These are phyloP conservation scores for Ilyonectria robusta DNA, from an alignment of 2,329 filamentous ascomycete genomes.

Conservation along the genomic window DNA sequence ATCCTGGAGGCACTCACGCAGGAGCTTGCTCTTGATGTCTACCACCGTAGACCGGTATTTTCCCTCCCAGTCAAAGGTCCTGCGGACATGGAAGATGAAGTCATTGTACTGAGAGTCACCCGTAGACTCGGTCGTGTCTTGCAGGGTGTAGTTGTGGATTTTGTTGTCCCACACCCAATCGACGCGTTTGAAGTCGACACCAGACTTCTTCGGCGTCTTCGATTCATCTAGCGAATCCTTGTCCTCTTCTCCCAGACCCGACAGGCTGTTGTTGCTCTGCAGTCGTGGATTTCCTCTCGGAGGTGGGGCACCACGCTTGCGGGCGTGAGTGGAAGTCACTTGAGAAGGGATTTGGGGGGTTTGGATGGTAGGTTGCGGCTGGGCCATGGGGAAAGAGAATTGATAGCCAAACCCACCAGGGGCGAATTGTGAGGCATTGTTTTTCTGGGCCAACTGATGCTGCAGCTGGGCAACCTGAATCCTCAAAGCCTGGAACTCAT, in stretches of 20 bases:
- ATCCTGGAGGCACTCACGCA: constrained; percentile 74
- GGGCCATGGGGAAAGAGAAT: neutral
- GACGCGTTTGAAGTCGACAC: constrained; percentile 64
- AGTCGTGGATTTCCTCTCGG: constrained; percentile 5
- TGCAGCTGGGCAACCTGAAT: constrained; percentile 47
- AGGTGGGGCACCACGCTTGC: neutral
- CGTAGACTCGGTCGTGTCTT: constrained; percentile 64
- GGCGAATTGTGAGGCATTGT: constrained; percentile 6
- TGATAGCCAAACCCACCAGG: constrained; percentile 14
- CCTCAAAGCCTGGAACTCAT: constrained; percentile 50
- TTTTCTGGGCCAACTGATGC: constrained; percentile 35
- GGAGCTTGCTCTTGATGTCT: constrained; percentile 86
- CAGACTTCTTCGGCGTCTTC: constrained; percentile 34
- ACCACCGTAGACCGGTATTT: constrained; percentile 81
- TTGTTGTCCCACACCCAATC: constrained; percentile 68
- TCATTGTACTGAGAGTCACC: constrained; percentile 76
- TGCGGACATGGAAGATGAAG: constrained; percentile 86
- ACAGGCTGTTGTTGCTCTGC: neutral
- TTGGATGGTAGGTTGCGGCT: constrained; percentile 4
- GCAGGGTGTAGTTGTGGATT: constrained; percentile 67
- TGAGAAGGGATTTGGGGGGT: constrained; percentile 5
- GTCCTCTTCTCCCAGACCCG: constrained; percentile 19
- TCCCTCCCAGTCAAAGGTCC: constrained; percentile 87
- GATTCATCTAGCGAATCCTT: constrained; percentile 12
- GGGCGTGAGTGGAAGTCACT: neutral